Conservation (phyloP, 441 rosid genomes). For the Metrosideros polymorpha region DNA sequence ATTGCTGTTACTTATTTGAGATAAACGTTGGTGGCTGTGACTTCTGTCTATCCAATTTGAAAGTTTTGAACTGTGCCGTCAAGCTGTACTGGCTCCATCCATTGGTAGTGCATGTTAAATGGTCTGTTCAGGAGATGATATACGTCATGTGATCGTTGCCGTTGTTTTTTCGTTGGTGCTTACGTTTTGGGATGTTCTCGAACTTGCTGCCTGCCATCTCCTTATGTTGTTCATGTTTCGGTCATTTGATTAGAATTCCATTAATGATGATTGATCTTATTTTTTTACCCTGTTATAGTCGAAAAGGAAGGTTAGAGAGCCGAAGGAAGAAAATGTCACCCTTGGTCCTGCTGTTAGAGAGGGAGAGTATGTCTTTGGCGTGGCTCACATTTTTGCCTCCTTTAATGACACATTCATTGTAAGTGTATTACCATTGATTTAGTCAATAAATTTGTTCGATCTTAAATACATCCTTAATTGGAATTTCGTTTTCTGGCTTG, state of each 20-base stretch:
- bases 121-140: neutral
- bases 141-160: neutral
- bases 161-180: neutral
- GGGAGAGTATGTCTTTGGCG: constrained; percentile 68
- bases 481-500: neutral
- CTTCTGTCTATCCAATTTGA: neutral
- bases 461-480: neutral
- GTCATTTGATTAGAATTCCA: neutral
- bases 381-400: constrained; percentile 71
- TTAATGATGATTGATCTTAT: neutral
- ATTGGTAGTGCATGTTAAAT: neutral
- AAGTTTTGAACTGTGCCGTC: neutral
- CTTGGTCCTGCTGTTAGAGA: constrained; percentile 62
- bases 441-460: neutral
- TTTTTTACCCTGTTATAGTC: constrained; percentile 25
- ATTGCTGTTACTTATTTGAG: neutral
- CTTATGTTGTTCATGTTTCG: neutral
- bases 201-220: neutral
- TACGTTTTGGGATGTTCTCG: neutral
- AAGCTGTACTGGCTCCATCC: neutral
- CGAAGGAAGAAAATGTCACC: constrained; percentile 66
- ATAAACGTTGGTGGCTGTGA: neutral
- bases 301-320: constrained; percentile 53
- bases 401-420: constrained; percentile 78
- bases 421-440: constrained; percentile 1